A percentile compares a stretch with the other conserved stretches of the same genome.
phyloP scores from a whole-genome alignment of 345 rosid species.

The Eucalyptus erythrocorys region DNA sequence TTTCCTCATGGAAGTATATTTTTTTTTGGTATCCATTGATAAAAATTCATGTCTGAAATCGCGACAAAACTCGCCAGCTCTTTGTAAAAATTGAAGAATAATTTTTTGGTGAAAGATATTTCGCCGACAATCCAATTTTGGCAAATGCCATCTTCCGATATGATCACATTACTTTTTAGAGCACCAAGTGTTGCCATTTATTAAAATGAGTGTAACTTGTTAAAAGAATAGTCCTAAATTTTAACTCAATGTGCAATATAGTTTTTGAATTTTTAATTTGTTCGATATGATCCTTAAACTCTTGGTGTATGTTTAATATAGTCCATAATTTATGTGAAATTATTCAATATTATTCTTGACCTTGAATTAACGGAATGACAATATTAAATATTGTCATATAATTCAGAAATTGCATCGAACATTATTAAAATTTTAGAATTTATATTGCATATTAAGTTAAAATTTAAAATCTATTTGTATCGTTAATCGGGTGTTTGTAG shows the following conservation, averaged over 20 bases:
- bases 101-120: too few relatives aligned
- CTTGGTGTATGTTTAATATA: too few relatives aligned
- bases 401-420: accelerated
- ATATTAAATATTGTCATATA: too few relatives aligned
- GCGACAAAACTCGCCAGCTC: accelerated
- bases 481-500: not conserved
- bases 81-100: too few relatives aligned
- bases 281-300: accelerated
- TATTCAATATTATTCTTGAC: too few relatives aligned
- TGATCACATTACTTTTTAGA: not conserved
- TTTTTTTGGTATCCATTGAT: accelerated
- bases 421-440: accelerated
- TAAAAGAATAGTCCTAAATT: not conserved
- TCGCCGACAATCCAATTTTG: too few relatives aligned
- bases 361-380: too few relatives aligned
- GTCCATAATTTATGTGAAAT: too few relatives aligned
- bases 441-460: accelerated
- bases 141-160: not conserved
- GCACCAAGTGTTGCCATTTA: accelerated
- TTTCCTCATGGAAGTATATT: too few relatives aligned
- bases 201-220: not conserved
- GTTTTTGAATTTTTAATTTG: accelerated
- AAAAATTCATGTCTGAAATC: accelerated
- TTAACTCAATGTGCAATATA: too few relatives aligned
- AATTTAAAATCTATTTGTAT: accelerated